phyloP scores from a whole-genome alignment of 306 rosid species.

The Ceratonia siliqua region DNA sequence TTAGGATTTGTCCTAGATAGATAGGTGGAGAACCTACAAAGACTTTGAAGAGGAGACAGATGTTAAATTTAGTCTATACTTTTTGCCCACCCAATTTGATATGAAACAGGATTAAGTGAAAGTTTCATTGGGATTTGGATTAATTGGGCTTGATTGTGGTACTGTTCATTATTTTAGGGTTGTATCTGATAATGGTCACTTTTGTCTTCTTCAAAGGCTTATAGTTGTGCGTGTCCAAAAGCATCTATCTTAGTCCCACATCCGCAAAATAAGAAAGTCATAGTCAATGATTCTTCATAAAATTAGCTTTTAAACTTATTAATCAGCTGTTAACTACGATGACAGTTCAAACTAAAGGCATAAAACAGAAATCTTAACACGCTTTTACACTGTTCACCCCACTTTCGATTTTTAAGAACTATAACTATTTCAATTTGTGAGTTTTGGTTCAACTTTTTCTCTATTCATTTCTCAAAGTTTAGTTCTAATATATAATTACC shows the following conservation, averaged over 20 bases:
- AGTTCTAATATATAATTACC: neutral
- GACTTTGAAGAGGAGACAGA: conserved; percentile 8
- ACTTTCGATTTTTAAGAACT: no score
- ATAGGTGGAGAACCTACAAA: conserved; percentile 31
- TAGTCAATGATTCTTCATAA: conserved; percentile 30
- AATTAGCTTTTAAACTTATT: conserved; percentile 8
- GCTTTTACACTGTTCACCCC: neutral
- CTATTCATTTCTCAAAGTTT: neutral
- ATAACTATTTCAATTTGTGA: no score
- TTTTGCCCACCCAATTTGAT: conserved; percentile 32
- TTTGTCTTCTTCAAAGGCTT: conserved; percentile 41
- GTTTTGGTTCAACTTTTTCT: neutral
- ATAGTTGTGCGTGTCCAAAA: conserved; percentile 37
- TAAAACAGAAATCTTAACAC: neutral
- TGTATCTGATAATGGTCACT: conserved; percentile 31
- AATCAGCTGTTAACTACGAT: neutral
- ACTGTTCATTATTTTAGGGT: conserved; percentile 34
- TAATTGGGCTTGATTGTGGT: conserved; percentile 22
- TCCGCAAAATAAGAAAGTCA: conserved; percentile 38
- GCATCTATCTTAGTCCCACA: conserved; percentile 41
- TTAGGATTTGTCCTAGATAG: neutral
- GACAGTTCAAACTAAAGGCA: neutral
- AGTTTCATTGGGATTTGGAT: conserved; percentile 51
- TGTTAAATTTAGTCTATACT: conserved; percentile 3
- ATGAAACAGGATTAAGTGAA: conserved; percentile 18